Percentiles rank a stretch among this genome's conserved stretches.
These are phyloP conservation scores for Saccharomyces hybrid DNA, from an alignment of 1,139 yeast species.

Conservation along the genomic window DNA sequence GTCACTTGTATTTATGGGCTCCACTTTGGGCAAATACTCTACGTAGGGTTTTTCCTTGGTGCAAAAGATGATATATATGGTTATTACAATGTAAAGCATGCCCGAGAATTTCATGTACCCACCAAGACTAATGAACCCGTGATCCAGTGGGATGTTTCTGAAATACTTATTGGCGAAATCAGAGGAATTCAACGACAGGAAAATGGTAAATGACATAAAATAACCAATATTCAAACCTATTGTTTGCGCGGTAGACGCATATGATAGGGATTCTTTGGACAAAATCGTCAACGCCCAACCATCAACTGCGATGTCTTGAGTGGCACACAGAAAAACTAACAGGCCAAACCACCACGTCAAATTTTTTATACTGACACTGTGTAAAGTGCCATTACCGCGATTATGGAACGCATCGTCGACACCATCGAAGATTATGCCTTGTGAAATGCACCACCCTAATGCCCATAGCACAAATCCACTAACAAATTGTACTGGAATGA, in stretches of 20 bases:
- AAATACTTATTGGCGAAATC: conserved; percentile 87
- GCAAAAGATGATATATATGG: conserved; percentile 48
- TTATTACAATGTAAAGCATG: conserved; percentile 57
- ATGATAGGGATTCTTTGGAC: conserved; percentile 72
- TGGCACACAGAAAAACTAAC: conserved; percentile 83
- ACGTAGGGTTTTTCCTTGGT: conserved; percentile 60
- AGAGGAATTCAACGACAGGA: conserved; percentile 81
- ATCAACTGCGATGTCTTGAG: conserved; percentile 97
- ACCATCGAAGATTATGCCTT: conserved; percentile 55
- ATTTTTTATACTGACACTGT: conserved; percentile 17
- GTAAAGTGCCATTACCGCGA: conserved; percentile 7
- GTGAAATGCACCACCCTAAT: conserved; percentile 45
- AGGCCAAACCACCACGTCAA: conserved; percentile 52
- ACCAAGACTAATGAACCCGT: conserved; percentile 65
- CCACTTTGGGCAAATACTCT: conserved; percentile 13
- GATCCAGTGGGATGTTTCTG: conserved; percentile 49
- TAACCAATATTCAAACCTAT: conserved; percentile 92
- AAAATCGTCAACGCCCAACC: conserved; percentile 96
- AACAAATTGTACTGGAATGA: conserved; percentile 78
- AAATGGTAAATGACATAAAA: conserved; percentile 83
- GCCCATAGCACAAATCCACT: conserved; percentile 62
- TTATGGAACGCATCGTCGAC: conserved; percentile 34
- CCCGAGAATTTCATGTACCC: conserved; percentile 79
- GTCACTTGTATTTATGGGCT: conserved; percentile 20
- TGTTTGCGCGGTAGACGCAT: conserved; percentile 96